A percentile compares a stretch with the other conserved stretches of the same genome.
Evolutionary conservation across 139 green algal genomes (phyloP).

Genomic region (Mesostigma viride): DNA sequence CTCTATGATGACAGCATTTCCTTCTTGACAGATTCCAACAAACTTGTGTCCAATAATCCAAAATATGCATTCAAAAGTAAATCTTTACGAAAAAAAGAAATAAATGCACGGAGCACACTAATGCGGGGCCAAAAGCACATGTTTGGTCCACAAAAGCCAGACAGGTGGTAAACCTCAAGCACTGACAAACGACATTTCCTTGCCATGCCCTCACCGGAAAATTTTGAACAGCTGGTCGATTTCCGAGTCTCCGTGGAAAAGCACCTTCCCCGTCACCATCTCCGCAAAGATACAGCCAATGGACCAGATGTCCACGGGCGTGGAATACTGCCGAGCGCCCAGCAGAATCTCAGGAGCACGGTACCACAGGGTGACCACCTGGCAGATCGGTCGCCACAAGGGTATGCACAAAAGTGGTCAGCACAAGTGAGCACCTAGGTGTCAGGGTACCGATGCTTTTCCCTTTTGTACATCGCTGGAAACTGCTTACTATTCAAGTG

Average conservation of each 20-base stretch:
- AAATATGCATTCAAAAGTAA: background rate
- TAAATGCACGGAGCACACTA: background rate
- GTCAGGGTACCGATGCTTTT: too few relatives aligned
- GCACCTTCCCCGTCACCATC: slow-evolving; percentile 66
- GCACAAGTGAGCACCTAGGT: too few relatives aligned
- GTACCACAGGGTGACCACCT: slow-evolving; percentile 92
- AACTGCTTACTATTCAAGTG: too few relatives aligned
- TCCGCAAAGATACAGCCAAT: slow-evolving; percentile 97
- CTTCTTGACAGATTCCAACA: background rate
- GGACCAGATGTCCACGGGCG: slow-evolving; percentile 90
- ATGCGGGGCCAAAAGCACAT: too few relatives aligned
- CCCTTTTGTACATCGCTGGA: too few relatives aligned
- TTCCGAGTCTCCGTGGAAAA: slow-evolving; percentile 73
- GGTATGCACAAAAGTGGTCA: too few relatives aligned
- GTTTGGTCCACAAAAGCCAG: too few relatives aligned
- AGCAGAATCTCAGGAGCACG: slow-evolving; percentile 91
- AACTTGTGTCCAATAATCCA: background rate
- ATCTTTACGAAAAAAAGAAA: slow-evolving; percentile 9
- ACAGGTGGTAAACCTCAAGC: too few relatives aligned
- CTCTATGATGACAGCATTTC: too few relatives aligned
- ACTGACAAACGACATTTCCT: too few relatives aligned
- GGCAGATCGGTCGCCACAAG: too few relatives aligned
- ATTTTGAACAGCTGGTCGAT: slow-evolving; percentile 51
- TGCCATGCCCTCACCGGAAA: slow-evolving; percentile 25
- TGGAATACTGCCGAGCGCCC: slow-evolving; percentile 81